These are phyloP conservation scores for Ammopiptanthus mongolicus DNA, from an alignment of 306 rosid species.

Conservation along the genomic window DNA sequence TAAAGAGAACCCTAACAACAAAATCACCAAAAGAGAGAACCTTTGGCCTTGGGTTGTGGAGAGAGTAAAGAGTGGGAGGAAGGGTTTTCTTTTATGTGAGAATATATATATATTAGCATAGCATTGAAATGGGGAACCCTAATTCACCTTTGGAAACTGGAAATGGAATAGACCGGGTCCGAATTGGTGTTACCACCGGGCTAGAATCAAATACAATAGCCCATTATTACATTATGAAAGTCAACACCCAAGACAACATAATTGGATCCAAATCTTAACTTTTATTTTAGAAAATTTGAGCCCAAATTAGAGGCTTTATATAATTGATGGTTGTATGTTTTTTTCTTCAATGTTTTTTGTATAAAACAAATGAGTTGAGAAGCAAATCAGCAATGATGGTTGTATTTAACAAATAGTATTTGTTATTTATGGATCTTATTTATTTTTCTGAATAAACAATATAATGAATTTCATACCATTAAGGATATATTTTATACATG, in stretches of 20 bases:
- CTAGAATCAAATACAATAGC: background rate
- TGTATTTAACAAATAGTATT: too few relatives aligned
- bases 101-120: conserved; percentile 35
- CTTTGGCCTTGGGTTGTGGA: background rate
- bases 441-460: too few relatives aligned
- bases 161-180: background rate
- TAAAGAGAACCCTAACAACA: background rate
- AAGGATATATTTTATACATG: too few relatives aligned
- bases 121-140: conserved; percentile 46
- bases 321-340: too few relatives aligned
- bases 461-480: too few relatives aligned
- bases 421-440: too few relatives aligned
- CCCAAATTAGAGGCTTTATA: too few relatives aligned
- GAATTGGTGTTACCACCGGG: background rate
- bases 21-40: background rate
- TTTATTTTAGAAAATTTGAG: background rate
- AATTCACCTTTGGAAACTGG: background rate
- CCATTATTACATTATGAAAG: background rate
- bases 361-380: too few relatives aligned
- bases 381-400: too few relatives aligned
- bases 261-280: background rate
- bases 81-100: background rate
- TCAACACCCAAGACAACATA: background rate
- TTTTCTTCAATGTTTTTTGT: too few relatives aligned
- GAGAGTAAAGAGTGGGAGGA: background rate